phyloP scores from a whole-genome alignment of 352 stramenopile genomes.

The Pythium guiyangense region DNA sequence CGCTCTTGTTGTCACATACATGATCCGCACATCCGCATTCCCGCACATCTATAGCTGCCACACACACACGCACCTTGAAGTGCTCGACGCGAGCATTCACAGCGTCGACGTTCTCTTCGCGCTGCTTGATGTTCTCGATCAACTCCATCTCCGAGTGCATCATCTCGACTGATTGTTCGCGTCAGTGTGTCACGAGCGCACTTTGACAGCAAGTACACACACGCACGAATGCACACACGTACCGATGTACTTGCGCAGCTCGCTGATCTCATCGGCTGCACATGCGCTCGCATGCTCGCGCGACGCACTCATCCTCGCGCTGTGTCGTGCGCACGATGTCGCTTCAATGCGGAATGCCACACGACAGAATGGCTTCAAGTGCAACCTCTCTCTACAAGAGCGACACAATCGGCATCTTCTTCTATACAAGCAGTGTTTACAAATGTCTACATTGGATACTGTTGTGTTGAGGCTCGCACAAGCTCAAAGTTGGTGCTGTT shows the following conservation, averaged over 20 bases:
- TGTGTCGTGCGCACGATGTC: background rate
- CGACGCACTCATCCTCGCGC: background rate
- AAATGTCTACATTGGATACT: too few relatives aligned
- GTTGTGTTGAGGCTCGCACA: too few relatives aligned
- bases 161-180: constrained; percentile 46
- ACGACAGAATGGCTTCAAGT: constrained; percentile 1
- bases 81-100: constrained; percentile 43
- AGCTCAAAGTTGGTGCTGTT: too few relatives aligned
- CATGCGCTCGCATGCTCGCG: background rate
- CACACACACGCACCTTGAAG: constrained; percentile 33
- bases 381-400: constrained; percentile 5
- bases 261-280: constrained; percentile 41
- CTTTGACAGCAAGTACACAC: background rate
- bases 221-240: background rate
- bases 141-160: constrained; percentile 76
- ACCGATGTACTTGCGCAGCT: constrained; percentile 71
- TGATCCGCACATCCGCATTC: background rate
- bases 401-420: background rate
- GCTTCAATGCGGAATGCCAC: background rate
- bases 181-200: background rate
- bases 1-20: background rate
- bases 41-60: background rate
- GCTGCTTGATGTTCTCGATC: constrained; percentile 63
- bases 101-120: constrained; percentile 40
- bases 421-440: background rate